Base-by-base conservation (phyloP, 306 rosid genomes). In the Mimosa pudica region DNA sequence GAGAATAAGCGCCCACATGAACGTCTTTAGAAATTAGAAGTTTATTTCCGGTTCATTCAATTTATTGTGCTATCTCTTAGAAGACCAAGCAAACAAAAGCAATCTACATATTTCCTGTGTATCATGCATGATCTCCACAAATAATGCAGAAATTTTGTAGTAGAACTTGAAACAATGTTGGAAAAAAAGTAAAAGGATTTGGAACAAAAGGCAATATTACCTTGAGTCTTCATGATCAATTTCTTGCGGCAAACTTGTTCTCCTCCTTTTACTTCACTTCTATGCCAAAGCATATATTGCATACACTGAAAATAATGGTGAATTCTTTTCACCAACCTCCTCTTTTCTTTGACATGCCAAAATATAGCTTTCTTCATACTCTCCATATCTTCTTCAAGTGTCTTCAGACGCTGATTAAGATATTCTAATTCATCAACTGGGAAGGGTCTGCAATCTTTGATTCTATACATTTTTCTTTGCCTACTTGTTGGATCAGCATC, bases 371-470 rank as follows among this genome's bases (percentile, higher is more conserved):
- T 36, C 82, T 85, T 89, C 82, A 79, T 77, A 20, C 61, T 57
- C 71, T 85, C 71, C 48, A 81, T 87, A 47, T 85, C 90, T 74
- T 85, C 88, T 89, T 89, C 93, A 33, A 87, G 89, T 47, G 80
- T 69, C 65, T 68, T 77, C 72, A 89, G 12, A 55, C 81, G 72
- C 74, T 82, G 67, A 9, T 79, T 66, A 7, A 87, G 78, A 77
- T 83, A 78, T 62, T 62, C 42, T 32, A 62, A 62, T 62, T 62
- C 68, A 62, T 3, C 42, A 32, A 32, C 42, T 13, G n/a, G 42
- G 16, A 32, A 32, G 3, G 3, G 2, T 62, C 44, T 30, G 68
- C n/a, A 11, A 24, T 85, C 79, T 10, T 66, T 70, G 58, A 51
- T 41, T 18, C 36, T 65, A 16, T 33, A 4, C 4, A 18, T 57